Percentiles rank a stretch among this genome's conserved stretches.
Conservation (phyloP, 129 eudicot species). For the sunflower (Helianthus annuus) region HanXRQr2.0-SUNRISE NC_035439.2:139939901-139940400, state of each 20-base stretch:
- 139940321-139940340: constrained; percentile 27
- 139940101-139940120: constrained; percentile 10
- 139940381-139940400: background rate
- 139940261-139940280: constrained; percentile 24
- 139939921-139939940: no score
- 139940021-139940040: constrained; percentile 37
- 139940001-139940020: background rate
- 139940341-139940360: constrained; percentile 20
- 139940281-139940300: constrained; percentile 23
- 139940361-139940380: background rate
- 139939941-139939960: background rate
- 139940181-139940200: constrained; percentile 1
- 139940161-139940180: constrained; percentile 7
- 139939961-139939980: background rate
- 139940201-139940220: background rate
- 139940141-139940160: background rate
- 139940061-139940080: constrained; percentile 46
- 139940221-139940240: constrained; percentile 19
- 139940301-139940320: constrained; percentile 26
- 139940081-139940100: constrained; percentile 38
- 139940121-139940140: background rate
- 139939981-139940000: background rate
- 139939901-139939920: no score
- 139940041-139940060: constrained; percentile 59
- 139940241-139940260: constrained; percentile 19